Base-by-base conservation (phyloP, 75 land plant species). In the Cunninghamia lanceolata region DNA sequence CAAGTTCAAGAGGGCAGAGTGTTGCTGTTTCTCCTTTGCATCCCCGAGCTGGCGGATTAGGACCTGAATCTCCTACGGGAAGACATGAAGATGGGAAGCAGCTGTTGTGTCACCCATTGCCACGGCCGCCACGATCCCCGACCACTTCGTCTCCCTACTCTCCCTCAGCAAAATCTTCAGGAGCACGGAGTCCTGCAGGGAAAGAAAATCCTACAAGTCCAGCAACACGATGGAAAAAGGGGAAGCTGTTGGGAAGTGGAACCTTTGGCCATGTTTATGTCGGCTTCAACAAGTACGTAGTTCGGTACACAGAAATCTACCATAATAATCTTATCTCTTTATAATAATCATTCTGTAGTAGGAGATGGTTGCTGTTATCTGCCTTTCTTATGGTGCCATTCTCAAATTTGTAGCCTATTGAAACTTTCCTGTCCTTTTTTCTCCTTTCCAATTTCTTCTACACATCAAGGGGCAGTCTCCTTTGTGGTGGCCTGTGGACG, bases 191-290 rank as follows among this genome's bases (percentile, higher is more conserved):
- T 47, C 36, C 56, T 43, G 82, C 21, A 87, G 93, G 80, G 35
- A 83, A 47, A 59, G 56, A 83, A 9, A 83, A 83, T 32, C 70
- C 70, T 54, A 35, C 84, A 59, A 50, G 74, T 84, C 53, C 59
- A 34, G 74, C 45, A 34, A 88, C 94, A 17, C 89, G 89, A 53
- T 96, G 96, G 97, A 90, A 87, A 87, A 93, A 96, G 73, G 96
- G 93, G 70, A 91, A 82, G 83, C 90, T 95, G 50, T 85, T 92
- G 59, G 97, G 94, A 63, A 90, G 92, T 76, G 93, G 95, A 53
- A 87, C 93, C 9, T 96, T 96, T 92, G 97, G 98, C 40, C 92
- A 94, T 90, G 98, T 96, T 84, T 96, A 94, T 85, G 88, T 86
- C 35, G 97, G 97, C 79, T 95, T 95, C 70, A 94, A 91, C 88